phyloP scores from a whole-genome alignment of 192 early-diverging fungal species.

The Tieghemiomyces parasiticus region DNA sequence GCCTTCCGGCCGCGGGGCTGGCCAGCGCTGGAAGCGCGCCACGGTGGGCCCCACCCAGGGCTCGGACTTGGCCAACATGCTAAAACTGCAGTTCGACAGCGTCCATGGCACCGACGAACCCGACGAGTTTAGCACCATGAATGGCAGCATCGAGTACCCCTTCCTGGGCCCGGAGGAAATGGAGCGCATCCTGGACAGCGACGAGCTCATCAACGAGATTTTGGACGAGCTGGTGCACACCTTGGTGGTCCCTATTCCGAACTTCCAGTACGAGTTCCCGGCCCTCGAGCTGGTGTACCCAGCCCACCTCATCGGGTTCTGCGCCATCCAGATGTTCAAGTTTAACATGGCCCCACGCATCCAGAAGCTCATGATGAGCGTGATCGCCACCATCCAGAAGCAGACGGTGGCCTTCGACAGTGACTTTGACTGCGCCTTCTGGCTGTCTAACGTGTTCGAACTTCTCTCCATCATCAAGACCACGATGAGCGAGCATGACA shows the following conservation, averaged over 20 bases:
- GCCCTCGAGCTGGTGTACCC: constrained; percentile 76
- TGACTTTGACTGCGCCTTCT: constrained; percentile 65
- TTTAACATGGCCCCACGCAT: constrained; percentile 70
- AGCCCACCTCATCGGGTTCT: constrained; percentile 77
- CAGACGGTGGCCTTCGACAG: constrained; percentile 41
- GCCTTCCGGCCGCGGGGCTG: constrained; percentile 3
- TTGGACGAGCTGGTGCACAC: constrained; percentile 76
- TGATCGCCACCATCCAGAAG: constrained; percentile 68
- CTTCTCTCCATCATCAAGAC: constrained; percentile 77
- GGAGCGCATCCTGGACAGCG: constrained; percentile 35
- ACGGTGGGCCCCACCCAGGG: constrained; percentile 23
- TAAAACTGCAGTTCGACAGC: constrained; percentile 18
- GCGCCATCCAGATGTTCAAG: constrained; percentile 75
- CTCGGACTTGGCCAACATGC: constrained; percentile 24
- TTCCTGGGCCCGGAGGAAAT: constrained; percentile 7
- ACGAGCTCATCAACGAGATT: constrained; percentile 66
- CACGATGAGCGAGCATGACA: constrained; percentile 54
- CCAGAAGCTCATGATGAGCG: constrained; percentile 68
- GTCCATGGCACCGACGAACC: constrained; percentile 14
- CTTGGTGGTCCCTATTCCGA: constrained; percentile 77
- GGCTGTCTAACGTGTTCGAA: constrained; percentile 95
- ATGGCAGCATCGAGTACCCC: background rate
- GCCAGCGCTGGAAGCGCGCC: constrained; percentile 16
- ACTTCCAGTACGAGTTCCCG: constrained; percentile 45
- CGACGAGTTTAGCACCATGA: constrained; percentile 7